Conservation (phyloP, 106 monocot genomes). For the Platanthera zijinensis region DNA sequence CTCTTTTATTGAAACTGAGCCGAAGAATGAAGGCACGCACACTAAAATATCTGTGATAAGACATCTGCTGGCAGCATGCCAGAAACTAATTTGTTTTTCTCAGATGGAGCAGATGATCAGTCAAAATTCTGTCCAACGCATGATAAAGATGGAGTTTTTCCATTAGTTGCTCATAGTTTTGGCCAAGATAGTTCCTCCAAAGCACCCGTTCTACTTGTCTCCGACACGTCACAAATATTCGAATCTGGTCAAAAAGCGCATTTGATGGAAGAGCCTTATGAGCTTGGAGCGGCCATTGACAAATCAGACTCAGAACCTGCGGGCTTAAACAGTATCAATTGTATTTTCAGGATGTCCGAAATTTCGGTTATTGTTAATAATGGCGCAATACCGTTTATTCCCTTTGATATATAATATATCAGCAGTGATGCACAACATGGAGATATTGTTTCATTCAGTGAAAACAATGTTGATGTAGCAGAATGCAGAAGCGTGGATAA, state of each 20-base stretch:
- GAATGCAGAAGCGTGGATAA: too few relatives aligned
- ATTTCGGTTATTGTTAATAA: constrained; percentile 7
- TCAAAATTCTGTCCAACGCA: too few relatives aligned
- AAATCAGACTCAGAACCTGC: constrained; percentile 4
- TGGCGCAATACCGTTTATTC: too few relatives aligned
- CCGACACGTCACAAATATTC: constrained; percentile 4
- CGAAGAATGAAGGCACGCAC: constrained; percentile 1
- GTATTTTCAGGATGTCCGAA: neutral
- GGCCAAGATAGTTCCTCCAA: neutral
- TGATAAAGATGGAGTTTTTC: too few relatives aligned
- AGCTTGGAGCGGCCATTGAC: neutral
- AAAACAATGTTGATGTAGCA: too few relatives aligned
- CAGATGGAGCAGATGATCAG: too few relatives aligned
- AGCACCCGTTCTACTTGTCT: neutral
- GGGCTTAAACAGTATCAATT: neutral
- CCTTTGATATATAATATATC: too few relatives aligned
- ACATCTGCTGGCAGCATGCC: neutral
- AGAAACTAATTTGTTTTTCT: too few relatives aligned
- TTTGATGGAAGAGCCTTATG: constrained; percentile 1
- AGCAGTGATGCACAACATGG: too few relatives aligned
- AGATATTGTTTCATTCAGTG: too few relatives aligned
- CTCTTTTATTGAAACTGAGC: constrained; percentile 2
- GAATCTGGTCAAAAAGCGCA: constrained; percentile 3
- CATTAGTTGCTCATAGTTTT: too few relatives aligned
- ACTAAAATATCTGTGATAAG: neutral